phyloP scores from a whole-genome alignment of 2,329 filamentous ascomycete species.

The Aspergillus tanneri region DNA sequence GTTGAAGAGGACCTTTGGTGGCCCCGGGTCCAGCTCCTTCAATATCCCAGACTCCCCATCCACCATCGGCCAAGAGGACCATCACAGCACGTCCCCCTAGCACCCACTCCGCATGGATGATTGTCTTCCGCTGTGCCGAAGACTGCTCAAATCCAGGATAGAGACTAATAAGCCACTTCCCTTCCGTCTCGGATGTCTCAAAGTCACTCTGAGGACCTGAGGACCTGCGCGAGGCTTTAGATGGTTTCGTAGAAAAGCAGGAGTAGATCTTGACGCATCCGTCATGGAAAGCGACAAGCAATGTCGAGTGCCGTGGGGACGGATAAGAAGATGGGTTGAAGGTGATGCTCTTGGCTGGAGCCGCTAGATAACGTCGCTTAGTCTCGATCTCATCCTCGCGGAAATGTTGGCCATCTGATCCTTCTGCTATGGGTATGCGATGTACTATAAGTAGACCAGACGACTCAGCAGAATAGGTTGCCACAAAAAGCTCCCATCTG shows the following conservation, averaged over 20 bases:
- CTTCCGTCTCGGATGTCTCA: conserved; percentile 35
- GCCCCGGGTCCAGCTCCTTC: conserved; percentile 46
- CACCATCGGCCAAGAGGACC: conserved; percentile 47
- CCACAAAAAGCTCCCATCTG: conserved; percentile 47
- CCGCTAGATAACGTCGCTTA: conserved; percentile 49
- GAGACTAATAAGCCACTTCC: conserved; percentile 47
- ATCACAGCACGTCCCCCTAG: conserved; percentile 46
- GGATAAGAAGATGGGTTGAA: conserved; percentile 57
- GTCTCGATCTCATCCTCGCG: conserved; percentile 42
- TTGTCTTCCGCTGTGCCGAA: conserved; percentile 39
- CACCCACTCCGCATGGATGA: conserved; percentile 49
- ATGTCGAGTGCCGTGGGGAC: conserved; percentile 52
- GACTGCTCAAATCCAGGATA: conserved; percentile 42
- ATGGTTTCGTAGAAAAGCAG: conserved; percentile 44
- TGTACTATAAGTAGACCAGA: conserved; percentile 48
- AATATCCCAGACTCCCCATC: conserved; percentile 53
- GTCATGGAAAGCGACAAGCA: conserved; percentile 56
- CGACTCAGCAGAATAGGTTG: conserved; percentile 47
- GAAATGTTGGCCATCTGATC: conserved; percentile 27
- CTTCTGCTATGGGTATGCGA: conserved; percentile 39
- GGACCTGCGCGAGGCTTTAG: conserved; percentile 28
- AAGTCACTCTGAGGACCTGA: conserved; percentile 32
- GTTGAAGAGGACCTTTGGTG: conserved; percentile 39
- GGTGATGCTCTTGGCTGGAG: conserved; percentile 51
- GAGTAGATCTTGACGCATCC: conserved; percentile 60